Evolutionary conservation across 1,284 basidiomycete genomes (phyloP).

Genomic region (Amylostereum areolatum): DNA sequence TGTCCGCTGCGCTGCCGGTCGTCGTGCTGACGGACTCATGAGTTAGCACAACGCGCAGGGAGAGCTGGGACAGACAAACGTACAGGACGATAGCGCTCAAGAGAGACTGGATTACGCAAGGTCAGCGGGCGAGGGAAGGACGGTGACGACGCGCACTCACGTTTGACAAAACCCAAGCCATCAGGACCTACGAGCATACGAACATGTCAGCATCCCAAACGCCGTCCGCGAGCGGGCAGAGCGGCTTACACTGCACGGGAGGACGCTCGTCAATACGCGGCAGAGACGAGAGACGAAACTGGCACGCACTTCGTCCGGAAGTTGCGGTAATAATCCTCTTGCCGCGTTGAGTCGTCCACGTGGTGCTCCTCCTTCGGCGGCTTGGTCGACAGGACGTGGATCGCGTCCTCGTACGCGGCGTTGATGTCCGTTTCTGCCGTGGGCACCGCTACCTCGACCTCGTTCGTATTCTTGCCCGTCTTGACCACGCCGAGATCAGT

Average conservation of each 20-base stretch:
- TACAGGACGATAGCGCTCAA: constrained; percentile 5
- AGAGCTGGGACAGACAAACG: constrained; percentile 37
- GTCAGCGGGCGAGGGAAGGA: background rate
- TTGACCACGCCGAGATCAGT: constrained; percentile 82
- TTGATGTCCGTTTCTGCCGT: constrained; percentile 84
- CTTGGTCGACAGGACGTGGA: constrained; percentile 70
- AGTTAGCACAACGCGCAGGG: constrained; percentile 50
- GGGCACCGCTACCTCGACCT: constrained; percentile 79
- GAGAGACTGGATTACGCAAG: background rate
- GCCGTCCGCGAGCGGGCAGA: constrained; percentile 13
- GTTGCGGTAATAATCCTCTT: constrained; percentile 86
- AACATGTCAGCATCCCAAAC: constrained; percentile 47
- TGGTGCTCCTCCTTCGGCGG: constrained; percentile 64
- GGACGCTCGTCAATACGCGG: constrained; percentile 5
- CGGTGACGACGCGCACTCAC: constrained; percentile 5
- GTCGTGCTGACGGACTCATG: constrained; percentile 32
- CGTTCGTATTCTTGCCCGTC: constrained; percentile 48
- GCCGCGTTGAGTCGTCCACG: constrained; percentile 60
- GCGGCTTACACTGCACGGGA: constrained; percentile 17
- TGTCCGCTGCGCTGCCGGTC: constrained; percentile 38
- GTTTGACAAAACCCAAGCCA: constrained; percentile 12
- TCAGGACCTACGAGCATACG: constrained; percentile 3
- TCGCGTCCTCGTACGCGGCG: constrained; percentile 80
- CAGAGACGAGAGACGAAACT: constrained; percentile 3
- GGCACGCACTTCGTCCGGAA: constrained; percentile 76